Evolutionary conservation across 2,329 filamentous ascomycete genomes (phyloP), one percentile per base, ranked within the genome.

Genomic region (Phyllosticta citriasiana): DNA sequence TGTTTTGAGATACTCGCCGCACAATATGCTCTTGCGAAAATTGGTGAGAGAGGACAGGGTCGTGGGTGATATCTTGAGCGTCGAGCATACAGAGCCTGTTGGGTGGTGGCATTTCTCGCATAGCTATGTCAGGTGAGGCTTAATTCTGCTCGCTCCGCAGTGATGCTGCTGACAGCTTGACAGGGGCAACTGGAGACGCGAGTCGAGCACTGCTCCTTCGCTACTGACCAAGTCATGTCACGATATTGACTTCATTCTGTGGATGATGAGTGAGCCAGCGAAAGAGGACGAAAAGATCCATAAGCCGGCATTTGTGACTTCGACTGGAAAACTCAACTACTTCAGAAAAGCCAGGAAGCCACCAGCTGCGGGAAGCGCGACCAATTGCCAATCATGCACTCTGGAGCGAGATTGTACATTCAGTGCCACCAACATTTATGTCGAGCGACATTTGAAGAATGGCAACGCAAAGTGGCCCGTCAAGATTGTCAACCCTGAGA

Each of bases 201-300:
- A 90, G 66, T 87, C 84, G 0, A 87, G 78, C 4, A 86, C 82
- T n/a, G 92, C 83, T 25, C 93, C 87, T 6, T 93, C 89, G 1
- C 80, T 99, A 1, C 80, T 99, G 30, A 96, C 93, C 2, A 99
- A 97, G 75, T 95, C 90, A 63, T 97, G 94, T 67, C 94, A 99
- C 69, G 94, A 99, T 67, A 89, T 99, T 57, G 94, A 99, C 70
- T 84, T 97, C 62, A 77, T 97, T 4, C 79, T 97, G 16, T 99
- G 94, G 94, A 77, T 97, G 55, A 81, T 97, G 10, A 58, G 60
- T 26, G 60, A 57, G 35, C 60, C 60, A 12, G 60, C 60, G 1
- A 54, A 51, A 22, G 51, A 24, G 16, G 55, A 56, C 10, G 60
- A 62, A 24, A 62, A 55, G 55, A 35, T 53, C 19, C 92, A 97